Base-by-base conservation (phyloP, 23 red algal species). In the Chondrus crispus region DNA sequence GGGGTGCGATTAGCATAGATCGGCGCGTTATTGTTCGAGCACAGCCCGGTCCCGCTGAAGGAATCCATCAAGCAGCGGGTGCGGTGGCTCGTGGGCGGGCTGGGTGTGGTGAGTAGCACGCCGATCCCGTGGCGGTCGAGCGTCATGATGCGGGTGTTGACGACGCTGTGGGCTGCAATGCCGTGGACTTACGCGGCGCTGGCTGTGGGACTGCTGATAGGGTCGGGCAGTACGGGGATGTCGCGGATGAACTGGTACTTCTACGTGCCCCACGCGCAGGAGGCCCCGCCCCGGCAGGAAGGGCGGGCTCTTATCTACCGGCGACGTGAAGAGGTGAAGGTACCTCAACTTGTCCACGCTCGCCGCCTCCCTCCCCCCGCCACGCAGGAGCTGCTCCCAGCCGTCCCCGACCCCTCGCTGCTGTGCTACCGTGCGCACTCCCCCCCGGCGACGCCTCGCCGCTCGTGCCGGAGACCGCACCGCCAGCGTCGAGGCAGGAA, bases 31-130 rank as follows among this genome's bases (percentile, higher is more conserved):
- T 88, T 94, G 92, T 94, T 80, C 42, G 92, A 94, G 39, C 92
- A 94, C 39, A 88, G 82, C 52, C 92, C 92, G 4, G 87, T 94
- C 74, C 53, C 82, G n/a, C 28, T 88, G 46, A 48, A 38, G 11
- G 92, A 94, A 57, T 94, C 88, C 39, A 32, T 94, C 71, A 94
- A 94, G 62, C 92, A 94, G 92, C 70, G 92, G 16, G 74, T 83
- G 30, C 42, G 92, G 37, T 94, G 92, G 92, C 92, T 94, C 2
- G 75, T 94, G 19, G 92, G 92, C 35, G 73, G 82, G 6, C 13
- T 94, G 26, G 37, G 46, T 14, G 92, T 94, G 37, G 62, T 87
- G 4, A 88, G 20, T 49, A 81, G 81, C 46, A 13, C 2, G 2
- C 66, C 52, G 47, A 87, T 94, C 53, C 81, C 80, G 2, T 45